Base-by-base conservation (phyloP, 2,329 filamentous ascomycete species). In the Polychaeton citri region DNA sequence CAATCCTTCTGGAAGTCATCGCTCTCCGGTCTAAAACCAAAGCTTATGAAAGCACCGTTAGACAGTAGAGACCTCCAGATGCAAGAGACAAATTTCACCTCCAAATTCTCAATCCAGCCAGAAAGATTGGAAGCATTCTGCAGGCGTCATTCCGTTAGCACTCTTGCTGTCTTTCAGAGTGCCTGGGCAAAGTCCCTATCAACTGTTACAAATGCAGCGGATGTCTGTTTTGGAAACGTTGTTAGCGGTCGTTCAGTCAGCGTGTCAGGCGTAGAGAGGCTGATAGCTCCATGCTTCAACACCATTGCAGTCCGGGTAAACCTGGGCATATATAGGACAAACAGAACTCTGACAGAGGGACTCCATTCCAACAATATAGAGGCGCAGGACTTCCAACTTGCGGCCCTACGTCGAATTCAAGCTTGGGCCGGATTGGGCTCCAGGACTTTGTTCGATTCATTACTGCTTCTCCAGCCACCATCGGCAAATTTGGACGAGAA, bases 251-350 rank as follows among this genome's bases (percentile, higher is more conserved):
- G 87, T 6, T 79, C 76, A 1, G 53, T 83, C 7, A 60, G 73
- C 0, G 55, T 87, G 2, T 69, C 79, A 5, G 72, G 70, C 0
- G 64, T 88, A 8, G 76, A 87, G 24, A 64, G 68, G 3, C 69
- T 94, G 5, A 72, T 92, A n/a, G 85, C 83, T 0, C 87, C 87
- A 0, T 93, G 85, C 54, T 94, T 95, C 65, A 95, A 94, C 52
- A 93, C 87, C 0, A 60, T 94, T 9, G 85, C 87, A 0, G 52
- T 86, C 2, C 72, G 84, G 18, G 60, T 75, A 12, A 59, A 74
- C 20, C 41, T 81, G 7, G 58, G 65, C 1, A 51, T 52, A 2
- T 54, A 54, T 2, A 61, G 55, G 1, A 68, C 66, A 12, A 76
- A 77, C 38, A 47, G 65, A 0, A 69, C 76, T 4, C 52, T 86